Evolutionary conservation across 2,329 filamentous ascomycete genomes (phyloP).

Genomic region (Pestalotiopsis sp.): DNA sequence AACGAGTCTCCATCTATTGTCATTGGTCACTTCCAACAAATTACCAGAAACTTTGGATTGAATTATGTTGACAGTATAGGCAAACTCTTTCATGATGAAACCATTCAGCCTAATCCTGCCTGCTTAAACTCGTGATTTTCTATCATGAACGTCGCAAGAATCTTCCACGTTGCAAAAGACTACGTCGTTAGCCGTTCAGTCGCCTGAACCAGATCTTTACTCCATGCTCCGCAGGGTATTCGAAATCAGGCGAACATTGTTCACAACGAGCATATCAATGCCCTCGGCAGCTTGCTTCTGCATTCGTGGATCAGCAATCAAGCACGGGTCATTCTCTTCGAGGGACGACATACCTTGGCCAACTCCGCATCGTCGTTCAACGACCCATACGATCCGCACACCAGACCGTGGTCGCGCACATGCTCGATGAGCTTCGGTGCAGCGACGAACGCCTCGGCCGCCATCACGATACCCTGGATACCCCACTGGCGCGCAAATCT

Average conservation of each 20-base stretch:
- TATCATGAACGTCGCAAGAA: too few relatives aligned
- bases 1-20: too few relatives aligned
- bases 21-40: too few relatives aligned
- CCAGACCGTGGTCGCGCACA: conserved; percentile 10
- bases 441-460: conserved; percentile 12
- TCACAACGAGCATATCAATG: conserved; percentile 14
- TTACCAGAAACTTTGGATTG: too few relatives aligned
- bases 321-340: background rate
- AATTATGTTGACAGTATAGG: too few relatives aligned
- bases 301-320: background rate
- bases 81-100: too few relatives aligned
- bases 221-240: conserved; percentile 10
- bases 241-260: conserved; percentile 15
- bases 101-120: too few relatives aligned
- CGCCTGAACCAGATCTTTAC: background rate
- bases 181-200: too few relatives aligned
- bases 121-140: too few relatives aligned
- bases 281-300: conserved; percentile 13
- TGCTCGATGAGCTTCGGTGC: conserved; percentile 12
- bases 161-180: too few relatives aligned
- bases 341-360: conserved; percentile 9
- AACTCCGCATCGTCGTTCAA: conserved; percentile 14
- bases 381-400: conserved; percentile 14
- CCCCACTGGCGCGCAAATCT: conserved; percentile 10
- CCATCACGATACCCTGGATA: conserved; percentile 11